phyloP scores from a whole-genome alignment of 2,329 filamentous ascomycete species.

The Paraconiothyrium sp. region DNA sequence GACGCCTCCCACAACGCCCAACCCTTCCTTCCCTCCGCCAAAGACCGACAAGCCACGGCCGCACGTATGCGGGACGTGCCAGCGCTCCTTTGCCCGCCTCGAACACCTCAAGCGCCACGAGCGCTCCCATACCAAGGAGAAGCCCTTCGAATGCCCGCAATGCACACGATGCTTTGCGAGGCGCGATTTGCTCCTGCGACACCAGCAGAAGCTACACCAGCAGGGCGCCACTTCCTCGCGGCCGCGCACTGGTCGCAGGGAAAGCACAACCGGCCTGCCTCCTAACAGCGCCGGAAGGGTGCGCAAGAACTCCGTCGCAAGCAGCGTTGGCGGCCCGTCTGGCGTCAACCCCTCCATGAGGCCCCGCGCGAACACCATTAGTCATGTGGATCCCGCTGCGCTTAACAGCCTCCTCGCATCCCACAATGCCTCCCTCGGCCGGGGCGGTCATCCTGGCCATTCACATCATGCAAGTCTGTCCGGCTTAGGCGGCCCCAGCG shows the following conservation, averaged over 20 bases:
- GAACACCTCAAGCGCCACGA: conserved; percentile 98
- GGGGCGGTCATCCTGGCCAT: conserved; percentile 65
- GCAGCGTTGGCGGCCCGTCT: conserved; percentile 60
- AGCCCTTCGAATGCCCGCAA: conserved; percentile 96
- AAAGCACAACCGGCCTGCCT: conserved; percentile 81
- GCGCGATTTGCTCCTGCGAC: conserved; percentile 87
- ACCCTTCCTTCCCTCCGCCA: conserved; percentile 73
- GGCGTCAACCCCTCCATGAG: conserved; percentile 71
- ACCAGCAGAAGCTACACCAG: conserved; percentile 98
- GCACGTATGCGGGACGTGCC: conserved; percentile 91
- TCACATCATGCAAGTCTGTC: conserved; percentile 78
- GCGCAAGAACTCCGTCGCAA: conserved; percentile 90
- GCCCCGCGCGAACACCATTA: conserved; percentile 94
- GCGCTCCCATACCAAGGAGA: conserved; percentile 97
- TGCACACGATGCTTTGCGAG: conserved; percentile 95
- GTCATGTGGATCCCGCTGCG: conserved; percentile 82
- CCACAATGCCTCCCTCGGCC: conserved; percentile 60
- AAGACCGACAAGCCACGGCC: conserved; percentile 98
- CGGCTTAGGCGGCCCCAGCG: conserved; percentile 66
- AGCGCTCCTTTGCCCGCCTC: conserved; percentile 89
- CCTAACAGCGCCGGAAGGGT: conserved; percentile 76
- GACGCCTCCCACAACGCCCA: conserved; percentile 36
- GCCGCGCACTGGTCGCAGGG: conserved; percentile 82
- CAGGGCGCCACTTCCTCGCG: conserved; percentile 87
- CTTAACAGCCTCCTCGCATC: conserved; percentile 74